Base-by-base conservation (phyloP, 1,284 basidiomycete species). In the Schizopora paradoxa region DNA sequence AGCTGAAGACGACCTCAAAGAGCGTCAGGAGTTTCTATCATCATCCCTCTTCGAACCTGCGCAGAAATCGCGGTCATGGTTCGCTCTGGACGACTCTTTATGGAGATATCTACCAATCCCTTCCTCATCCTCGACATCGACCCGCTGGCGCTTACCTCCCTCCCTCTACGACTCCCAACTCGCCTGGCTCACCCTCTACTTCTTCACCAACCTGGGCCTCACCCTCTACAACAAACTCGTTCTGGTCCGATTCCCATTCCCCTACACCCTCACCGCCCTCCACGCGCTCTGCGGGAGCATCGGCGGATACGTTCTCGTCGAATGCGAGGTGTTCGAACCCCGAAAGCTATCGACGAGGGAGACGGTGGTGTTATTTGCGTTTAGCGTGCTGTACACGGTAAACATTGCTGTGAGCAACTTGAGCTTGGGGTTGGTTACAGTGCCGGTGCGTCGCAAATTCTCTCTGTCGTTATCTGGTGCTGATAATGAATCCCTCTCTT, bases 371-470 rank as follows among this genome's bases (percentile, higher is more conserved):
- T 69, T 96, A 22, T 63, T 78, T 13, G 76, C 80, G 1, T 97
- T 95, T 66, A 93, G 90, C 51, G 69, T 85, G 6, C 71, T 96
- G 0, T 96, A 95, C 64, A 87, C 92, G 5, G 68, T 93, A 61
- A 96, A 97, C 60, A 94, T 97, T 56, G 86, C 86, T 19, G 85
- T 95, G 40, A 93, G 89, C 67, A 96, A 97, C 64, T 68, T 91
- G 16, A 92, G 88, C 1, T 70, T 96, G 16, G 76, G 87, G 53
- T 71, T 96, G 21, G 93, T 96, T 37, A 92, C 92, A 6, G 81
- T 96, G 4, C 92, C 93, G 1, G 91, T 92, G 52, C 58, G 88
- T 79, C 16, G 32, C 28, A 11, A 16, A 3, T 3, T 6, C 14
- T 38, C n/a, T 6, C 19, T 29, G 3, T 5, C 5, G 25, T 22